phyloP scores from a whole-genome alignment of 2,329 filamentous ascomycete species.

The Fusarium cicatricum region DNA sequence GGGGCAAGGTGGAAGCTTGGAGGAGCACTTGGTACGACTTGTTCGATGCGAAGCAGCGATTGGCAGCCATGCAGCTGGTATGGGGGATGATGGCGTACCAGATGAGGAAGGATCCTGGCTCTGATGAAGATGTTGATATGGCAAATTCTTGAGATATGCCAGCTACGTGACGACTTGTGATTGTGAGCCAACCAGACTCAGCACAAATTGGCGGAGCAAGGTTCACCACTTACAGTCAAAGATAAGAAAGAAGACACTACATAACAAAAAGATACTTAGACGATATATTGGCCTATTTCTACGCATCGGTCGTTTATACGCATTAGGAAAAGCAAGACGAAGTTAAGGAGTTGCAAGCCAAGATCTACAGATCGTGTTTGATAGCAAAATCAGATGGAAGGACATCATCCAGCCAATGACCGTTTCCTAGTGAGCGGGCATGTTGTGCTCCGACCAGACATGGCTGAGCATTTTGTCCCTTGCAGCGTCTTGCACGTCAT shows the following conservation, averaged over 20 bases:
- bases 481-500: slow-evolving; percentile 2
- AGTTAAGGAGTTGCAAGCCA: background rate
- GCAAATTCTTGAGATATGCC: slow-evolving; percentile 34
- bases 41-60: slow-evolving; percentile 61
- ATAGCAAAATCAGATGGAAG: background rate
- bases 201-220: background rate
- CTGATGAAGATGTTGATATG: slow-evolving; percentile 42
- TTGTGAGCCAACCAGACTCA: background rate
- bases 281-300: slow-evolving; percentile 5
- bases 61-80: slow-evolving; percentile 64
- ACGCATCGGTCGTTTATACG: slow-evolving; percentile 6
- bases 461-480: slow-evolving; percentile 6
- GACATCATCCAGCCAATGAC: background rate
- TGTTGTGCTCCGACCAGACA: background rate
- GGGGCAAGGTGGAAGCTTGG: slow-evolving; percentile 63
- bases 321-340: background rate
- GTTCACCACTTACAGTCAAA: background rate
- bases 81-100: slow-evolving; percentile 69
- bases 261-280: background rate
- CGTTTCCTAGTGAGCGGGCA: background rate
- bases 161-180: background rate
- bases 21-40: slow-evolving; percentile 70
- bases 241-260: background rate
- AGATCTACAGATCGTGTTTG: background rate
- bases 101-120: slow-evolving; percentile 56